These are phyloP conservation scores for Ormosia semicastrata DNA, from an alignment of 306 rosid species.

Conservation along the genomic window DNA sequence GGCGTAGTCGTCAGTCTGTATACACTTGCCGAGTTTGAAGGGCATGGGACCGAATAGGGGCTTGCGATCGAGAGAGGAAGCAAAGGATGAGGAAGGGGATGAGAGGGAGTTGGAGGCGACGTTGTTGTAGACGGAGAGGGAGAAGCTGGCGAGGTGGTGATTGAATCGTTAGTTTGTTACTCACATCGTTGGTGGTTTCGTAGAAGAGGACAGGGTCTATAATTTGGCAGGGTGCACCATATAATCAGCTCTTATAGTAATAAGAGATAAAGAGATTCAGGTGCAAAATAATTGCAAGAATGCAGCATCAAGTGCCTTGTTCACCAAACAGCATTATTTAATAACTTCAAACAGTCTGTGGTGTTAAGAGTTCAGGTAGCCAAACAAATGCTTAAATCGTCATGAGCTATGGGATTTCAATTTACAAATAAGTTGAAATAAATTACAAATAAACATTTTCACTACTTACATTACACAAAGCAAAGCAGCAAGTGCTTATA, in stretches of 20 bases:
- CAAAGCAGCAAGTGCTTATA: conserved; percentile 56
- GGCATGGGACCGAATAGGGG: too few relatives aligned
- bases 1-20: too few relatives aligned
- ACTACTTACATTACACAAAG: conserved; percentile 51
- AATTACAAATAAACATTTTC: conserved; percentile 63
- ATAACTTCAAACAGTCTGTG: not conserved
- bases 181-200: too few relatives aligned
- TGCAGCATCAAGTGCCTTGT: not conserved
- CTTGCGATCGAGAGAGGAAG: too few relatives aligned
- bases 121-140: too few relatives aligned
- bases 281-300: not conserved
- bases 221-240: too few relatives aligned
- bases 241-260: not conserved
- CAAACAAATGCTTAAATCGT: conserved; percentile 34
- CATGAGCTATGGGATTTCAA: conserved; percentile 23
- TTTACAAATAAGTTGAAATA: conserved; percentile 50
- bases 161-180: too few relatives aligned
- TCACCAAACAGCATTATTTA: not conserved
- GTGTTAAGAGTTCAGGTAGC: not conserved
- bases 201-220: too few relatives aligned
- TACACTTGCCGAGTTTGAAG: too few relatives aligned
- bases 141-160: too few relatives aligned
- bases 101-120: too few relatives aligned
- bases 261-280: not conserved
- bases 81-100: too few relatives aligned